Conservation (phyloP, 768 basidiomycete genomes). For the Calocybe cyanea region DNA sequence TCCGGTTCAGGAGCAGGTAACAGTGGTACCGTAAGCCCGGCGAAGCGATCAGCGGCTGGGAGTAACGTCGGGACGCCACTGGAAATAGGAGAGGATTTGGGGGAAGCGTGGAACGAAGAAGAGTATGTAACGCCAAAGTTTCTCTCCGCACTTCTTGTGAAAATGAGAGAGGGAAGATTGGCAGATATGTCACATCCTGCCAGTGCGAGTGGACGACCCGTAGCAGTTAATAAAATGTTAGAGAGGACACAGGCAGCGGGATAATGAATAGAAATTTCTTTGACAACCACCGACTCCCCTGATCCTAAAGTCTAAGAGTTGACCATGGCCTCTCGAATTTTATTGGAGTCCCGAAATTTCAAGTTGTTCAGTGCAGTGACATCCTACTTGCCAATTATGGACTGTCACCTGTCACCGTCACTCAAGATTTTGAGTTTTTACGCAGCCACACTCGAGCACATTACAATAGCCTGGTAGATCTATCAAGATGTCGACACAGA, state of each 20-base stretch:
- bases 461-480: too few relatives aligned
- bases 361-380: too few relatives aligned
- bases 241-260: slow-evolving; percentile 69
- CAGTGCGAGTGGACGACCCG: slow-evolving; percentile 37
- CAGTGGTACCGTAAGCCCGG: slow-evolving; percentile 19
- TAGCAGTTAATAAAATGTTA: slow-evolving; percentile 67
- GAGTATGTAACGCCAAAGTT: slow-evolving; percentile 53
- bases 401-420: too few relatives aligned
- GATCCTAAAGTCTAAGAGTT: too few relatives aligned
- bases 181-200: slow-evolving; percentile 51
- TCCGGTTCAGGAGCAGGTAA: slow-evolving; percentile 14
- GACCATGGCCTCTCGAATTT: too few relatives aligned
- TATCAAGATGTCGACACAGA: slow-evolving; percentile 60
- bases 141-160: slow-evolving; percentile 51
- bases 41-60: slow-evolving; percentile 23
- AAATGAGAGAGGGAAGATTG: slow-evolving; percentile 65
- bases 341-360: too few relatives aligned
- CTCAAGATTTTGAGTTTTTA: too few relatives aligned
- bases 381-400: too few relatives aligned
- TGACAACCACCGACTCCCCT: too few relatives aligned
- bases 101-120: slow-evolving; percentile 20
- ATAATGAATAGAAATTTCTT: slow-evolving; percentile 20
- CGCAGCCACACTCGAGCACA: too few relatives aligned
- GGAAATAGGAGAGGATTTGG: slow-evolving; percentile 18
- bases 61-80: slow-evolving; percentile 27